Conservation (phyloP, 768 basidiomycete species). For the Rhizopogon rudus region DNA sequence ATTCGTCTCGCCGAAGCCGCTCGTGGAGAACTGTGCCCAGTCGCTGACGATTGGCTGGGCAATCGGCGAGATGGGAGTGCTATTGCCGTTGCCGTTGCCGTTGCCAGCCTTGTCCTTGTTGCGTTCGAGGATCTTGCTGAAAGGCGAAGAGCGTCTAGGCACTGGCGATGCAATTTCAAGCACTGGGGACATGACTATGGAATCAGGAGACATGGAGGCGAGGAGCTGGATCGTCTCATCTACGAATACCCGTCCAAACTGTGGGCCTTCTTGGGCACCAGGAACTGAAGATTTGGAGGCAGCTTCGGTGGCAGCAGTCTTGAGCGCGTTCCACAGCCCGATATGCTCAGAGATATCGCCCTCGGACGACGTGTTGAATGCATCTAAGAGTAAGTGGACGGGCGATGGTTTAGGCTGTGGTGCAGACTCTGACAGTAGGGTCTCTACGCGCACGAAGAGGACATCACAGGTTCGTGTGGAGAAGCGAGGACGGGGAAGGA, state of each 20-base stretch:
- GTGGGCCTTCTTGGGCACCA: slow-evolving; percentile 31
- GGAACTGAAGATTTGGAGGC: slow-evolving; percentile 10
- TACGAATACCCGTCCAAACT: slow-evolving; percentile 50
- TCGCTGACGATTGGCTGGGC: slow-evolving; percentile 34
- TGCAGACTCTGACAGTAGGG: slow-evolving; percentile 36
- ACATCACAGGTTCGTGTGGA: slow-evolving; percentile 62
- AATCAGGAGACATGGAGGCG: slow-evolving; percentile 44
- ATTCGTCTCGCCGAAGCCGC: slow-evolving; percentile 51
- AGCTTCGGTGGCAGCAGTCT: slow-evolving; percentile 32
- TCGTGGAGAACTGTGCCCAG: slow-evolving; percentile 65
- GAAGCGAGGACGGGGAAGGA: slow-evolving; percentile 61
- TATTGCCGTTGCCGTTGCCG: slow-evolving; percentile 13
- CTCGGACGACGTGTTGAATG: slow-evolving; percentile 40
- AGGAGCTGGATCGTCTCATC: slow-evolving; percentile 61
- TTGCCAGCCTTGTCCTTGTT: not conserved
- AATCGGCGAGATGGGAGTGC: slow-evolving; percentile 23
- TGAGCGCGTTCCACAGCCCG: slow-evolving; percentile 53
- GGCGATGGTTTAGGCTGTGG: slow-evolving; percentile 45
- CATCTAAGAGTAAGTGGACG: slow-evolving; percentile 56
- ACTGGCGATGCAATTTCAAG: slow-evolving; percentile 29
- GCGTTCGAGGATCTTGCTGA: slow-evolving; percentile 23
- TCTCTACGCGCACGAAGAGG: slow-evolving; percentile 61
- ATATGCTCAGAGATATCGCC: slow-evolving; percentile 30
- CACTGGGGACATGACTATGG: slow-evolving; percentile 21
- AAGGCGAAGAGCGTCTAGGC: slow-evolving; percentile 30